Base-by-base conservation (phyloP, 306 rosid genomes). In the Pueraria montana region DNA sequence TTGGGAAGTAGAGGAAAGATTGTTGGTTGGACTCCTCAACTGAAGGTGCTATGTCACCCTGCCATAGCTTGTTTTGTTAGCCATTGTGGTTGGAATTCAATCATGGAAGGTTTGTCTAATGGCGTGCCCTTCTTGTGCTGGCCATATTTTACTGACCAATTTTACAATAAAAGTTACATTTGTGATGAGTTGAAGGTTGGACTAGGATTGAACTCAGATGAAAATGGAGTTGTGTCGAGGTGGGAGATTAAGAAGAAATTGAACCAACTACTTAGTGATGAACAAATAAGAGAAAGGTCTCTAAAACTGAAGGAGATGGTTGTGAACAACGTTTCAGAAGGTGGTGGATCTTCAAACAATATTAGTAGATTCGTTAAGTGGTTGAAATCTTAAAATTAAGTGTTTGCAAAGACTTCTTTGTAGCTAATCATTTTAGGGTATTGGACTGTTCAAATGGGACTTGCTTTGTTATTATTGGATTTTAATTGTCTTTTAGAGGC, bases 41-140 rank as follows among this genome's bases (percentile, higher is more conserved):
- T 66, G 36, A 82, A 80, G 45, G 89, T 74, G 8, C 58, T 88
- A 32, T 38, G 42, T 0, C 91, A 88, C 76, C 87, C 85, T 59
- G 49, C 88, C n/a, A 40, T 86, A 12, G 88, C 87, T 55, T 84
- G 87, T 43, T 87, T 91, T 30, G 11, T 89, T 27, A 87, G 83
- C 74, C 90, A 89, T 53, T 91, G 91, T 55, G 91, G 91, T 53
- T 90, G 89, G 91, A 90, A 87, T 62, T 90, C 91, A 8, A 67
- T 69, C 2, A 27, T 83, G 6, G 91, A 91, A 52, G 88, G 92
- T 23, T 79, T 91, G 27, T 62, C 69, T 53, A 82, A 53, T 77
- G 92, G 89, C 61, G 72, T 82, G 0, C 89, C 91, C 14, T 89
- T 89, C 63, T 46, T 89, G 70, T 91, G 90, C 45, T 91, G 92